Percentiles rank a stretch among this genome's conserved stretches.
Conservation (phyloP, 2,329 filamentous ascomycete genomes). For the Fusarium bactridioides region DNA sequence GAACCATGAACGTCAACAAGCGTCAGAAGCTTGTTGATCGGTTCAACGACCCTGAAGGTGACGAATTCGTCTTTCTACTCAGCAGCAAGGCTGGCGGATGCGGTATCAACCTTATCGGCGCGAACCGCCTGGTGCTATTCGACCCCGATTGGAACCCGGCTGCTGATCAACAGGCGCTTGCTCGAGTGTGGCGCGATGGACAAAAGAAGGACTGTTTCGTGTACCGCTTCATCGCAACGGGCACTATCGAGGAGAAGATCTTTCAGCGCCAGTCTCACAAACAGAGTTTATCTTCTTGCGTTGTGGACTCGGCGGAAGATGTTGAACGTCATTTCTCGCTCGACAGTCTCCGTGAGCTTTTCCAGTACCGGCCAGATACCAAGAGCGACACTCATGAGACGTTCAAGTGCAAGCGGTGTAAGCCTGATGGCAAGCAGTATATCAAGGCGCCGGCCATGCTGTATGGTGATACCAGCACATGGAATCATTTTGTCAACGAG, state of each 20-base stretch:
- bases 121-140: constrained; percentile 93
- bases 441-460: constrained; percentile 94
- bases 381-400: constrained; percentile 96
- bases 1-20: constrained; percentile 98
- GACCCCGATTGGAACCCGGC: constrained; percentile 99
- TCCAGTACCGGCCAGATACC: constrained; percentile 88
- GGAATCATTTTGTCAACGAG: constrained; percentile 95
- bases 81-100: constrained; percentile 97
- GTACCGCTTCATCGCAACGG: constrained; percentile 98
- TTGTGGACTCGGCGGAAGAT: constrained; percentile 95
- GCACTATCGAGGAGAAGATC: constrained; percentile 98
- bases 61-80: constrained; percentile 93
- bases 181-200: constrained; percentile 97
- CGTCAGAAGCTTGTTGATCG: constrained; percentile 96
- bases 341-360: constrained; percentile 89
- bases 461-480: constrained; percentile 98
- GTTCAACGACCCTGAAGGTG: constrained; percentile 92
- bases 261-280: constrained; percentile 99
- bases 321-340: constrained; percentile 96
- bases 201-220: constrained; percentile 99
- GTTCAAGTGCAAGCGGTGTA: constrained; percentile 97
- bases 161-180: constrained; percentile 94
- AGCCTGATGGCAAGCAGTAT: constrained; percentile 83
- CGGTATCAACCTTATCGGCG: constrained; percentile 93
- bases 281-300: constrained; percentile 93